Evolutionary conservation across 768 basidiomycete species (phyloP).

Genomic region (Russula griseocarnosa): DNA sequence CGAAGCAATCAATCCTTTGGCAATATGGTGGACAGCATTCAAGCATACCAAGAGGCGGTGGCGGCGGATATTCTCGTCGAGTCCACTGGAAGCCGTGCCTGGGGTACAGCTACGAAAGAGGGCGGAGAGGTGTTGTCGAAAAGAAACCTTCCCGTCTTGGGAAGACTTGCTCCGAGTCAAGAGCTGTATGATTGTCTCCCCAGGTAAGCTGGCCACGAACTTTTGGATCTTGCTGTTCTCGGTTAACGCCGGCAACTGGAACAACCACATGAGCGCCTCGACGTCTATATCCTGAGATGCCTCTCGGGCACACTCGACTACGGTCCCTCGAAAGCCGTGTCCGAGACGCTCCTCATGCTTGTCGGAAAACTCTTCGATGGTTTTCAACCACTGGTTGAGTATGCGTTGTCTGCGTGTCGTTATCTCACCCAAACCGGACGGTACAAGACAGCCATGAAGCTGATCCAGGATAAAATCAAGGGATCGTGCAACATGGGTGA

Average conservation of each 20-base stretch:
- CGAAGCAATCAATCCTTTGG: background rate
- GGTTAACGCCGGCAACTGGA: background rate
- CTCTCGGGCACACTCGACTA: background rate
- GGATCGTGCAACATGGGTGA: background rate
- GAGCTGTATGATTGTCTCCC: slow-evolving; percentile 3
- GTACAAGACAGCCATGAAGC: slow-evolving; percentile 9
- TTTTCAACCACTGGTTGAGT: background rate
- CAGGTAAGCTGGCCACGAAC: slow-evolving; percentile 6
- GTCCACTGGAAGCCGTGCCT: background rate
- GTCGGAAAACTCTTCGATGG: background rate
- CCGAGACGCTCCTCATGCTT: background rate
- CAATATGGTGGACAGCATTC: slow-evolving; percentile 5
- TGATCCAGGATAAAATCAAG: background rate
- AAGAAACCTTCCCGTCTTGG: background rate
- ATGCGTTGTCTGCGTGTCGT: background rate
- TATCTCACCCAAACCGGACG: background rate
- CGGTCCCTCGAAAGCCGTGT: slow-evolving; percentile 3
- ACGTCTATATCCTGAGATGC: background rate
- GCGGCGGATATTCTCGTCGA: slow-evolving; percentile 4
- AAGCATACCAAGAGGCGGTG: slow-evolving; percentile 10
- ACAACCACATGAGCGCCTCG: slow-evolving; percentile 12
- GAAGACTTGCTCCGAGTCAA: background rate
- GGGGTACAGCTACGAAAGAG: slow-evolving; percentile 14
- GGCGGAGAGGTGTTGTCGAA: slow-evolving; percentile 7
- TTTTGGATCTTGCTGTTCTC: slow-evolving; percentile 11